These are phyloP conservation scores for Epichloe coenophiala DNA, from an alignment of 2,329 filamentous ascomycete genomes.

Conservation along the genomic window DNA sequence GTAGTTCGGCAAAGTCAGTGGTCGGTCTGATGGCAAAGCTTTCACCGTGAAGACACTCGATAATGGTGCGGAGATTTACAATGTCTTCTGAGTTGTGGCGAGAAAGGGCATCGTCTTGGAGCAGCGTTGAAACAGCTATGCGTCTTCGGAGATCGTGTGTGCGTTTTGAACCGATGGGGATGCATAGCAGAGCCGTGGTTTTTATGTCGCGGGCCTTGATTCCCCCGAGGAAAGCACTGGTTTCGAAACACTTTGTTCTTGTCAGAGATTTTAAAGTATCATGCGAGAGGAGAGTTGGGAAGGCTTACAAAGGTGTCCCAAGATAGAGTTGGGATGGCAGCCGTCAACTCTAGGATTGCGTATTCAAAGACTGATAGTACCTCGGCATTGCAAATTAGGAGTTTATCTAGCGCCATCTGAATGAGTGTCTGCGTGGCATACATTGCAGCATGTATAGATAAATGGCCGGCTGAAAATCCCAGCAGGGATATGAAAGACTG, in stretches of 20 bases:
- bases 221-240: slow-evolving; percentile 31
- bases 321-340: slow-evolving; percentile 21
- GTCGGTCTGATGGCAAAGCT: slow-evolving; percentile 38
- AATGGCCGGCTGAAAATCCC: slow-evolving; percentile 19
- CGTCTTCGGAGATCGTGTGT: slow-evolving; percentile 50
- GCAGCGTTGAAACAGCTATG: slow-evolving; percentile 51
- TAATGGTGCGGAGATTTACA: slow-evolving; percentile 30
- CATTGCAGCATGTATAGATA: slow-evolving; percentile 21
- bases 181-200: slow-evolving; percentile 40
- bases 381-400: slow-evolving; percentile 30
- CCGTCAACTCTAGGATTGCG: slow-evolving; percentile 30
- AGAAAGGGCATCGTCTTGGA: slow-evolving; percentile 33
- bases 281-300: not conserved
- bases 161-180: slow-evolving; percentile 38
- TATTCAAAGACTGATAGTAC: slow-evolving; percentile 26
- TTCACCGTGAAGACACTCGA: slow-evolving; percentile 29
- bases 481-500: slow-evolving; percentile 30
- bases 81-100: slow-evolving; percentile 26
- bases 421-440: slow-evolving; percentile 35
- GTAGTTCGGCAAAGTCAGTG: slow-evolving; percentile 57
- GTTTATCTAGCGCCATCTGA: slow-evolving; percentile 39
- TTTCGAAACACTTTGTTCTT: slow-evolving; percentile 32
- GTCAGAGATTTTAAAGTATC: not conserved
- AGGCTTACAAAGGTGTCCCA: slow-evolving; percentile 32
- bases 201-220: slow-evolving; percentile 38